phyloP scores from a whole-genome alignment of 208 protist species.

The Porcisia deanei region DNA sequence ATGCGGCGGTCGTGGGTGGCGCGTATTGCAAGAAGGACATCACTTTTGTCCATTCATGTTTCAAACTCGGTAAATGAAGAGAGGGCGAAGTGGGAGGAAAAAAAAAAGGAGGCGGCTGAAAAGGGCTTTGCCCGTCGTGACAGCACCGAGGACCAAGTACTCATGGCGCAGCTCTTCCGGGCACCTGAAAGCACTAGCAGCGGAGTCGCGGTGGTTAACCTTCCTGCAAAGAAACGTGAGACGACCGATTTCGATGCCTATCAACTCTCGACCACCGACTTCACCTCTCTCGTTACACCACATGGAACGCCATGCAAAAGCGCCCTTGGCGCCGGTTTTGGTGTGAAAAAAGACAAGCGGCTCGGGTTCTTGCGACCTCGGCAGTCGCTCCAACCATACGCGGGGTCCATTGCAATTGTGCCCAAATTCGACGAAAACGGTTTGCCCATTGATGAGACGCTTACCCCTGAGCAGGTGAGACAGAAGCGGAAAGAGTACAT shows the following conservation, averaged over 20 bases:
- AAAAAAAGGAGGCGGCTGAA: constrained; percentile 48
- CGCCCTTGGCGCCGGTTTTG: constrained; percentile 80
- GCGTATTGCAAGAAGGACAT: background rate
- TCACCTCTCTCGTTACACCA: constrained; percentile 76
- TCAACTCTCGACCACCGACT: constrained; percentile 74
- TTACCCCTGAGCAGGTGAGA: constrained; percentile 60
- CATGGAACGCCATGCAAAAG: constrained; percentile 46
- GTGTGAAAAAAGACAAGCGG: constrained; percentile 76
- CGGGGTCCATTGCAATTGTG: constrained; percentile 44
- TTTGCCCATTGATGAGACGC: constrained; percentile 65
- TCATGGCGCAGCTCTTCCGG: constrained; percentile 57
- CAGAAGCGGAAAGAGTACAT: constrained; percentile 80
- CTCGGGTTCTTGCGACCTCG: constrained; percentile 79
- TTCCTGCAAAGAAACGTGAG: constrained; percentile 53
- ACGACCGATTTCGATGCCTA: constrained; percentile 75
- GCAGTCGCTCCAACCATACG: constrained; percentile 60
- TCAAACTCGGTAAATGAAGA: constrained; percentile 36
- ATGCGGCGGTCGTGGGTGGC: constrained; percentile 14
- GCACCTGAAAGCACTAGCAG: constrained; percentile 37
- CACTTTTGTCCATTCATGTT: constrained; percentile 18
- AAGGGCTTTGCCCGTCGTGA: constrained; percentile 68
- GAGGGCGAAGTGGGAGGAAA: constrained; percentile 33
- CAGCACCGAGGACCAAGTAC: constrained; percentile 46
- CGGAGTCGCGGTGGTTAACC: constrained; percentile 62
- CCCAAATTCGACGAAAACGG: constrained; percentile 71